Percentiles rank a stretch among this genome's conserved stretches.
phyloP scores from a whole-genome alignment of 1,139 yeast genomes.

The Magnusiomyces ingens region DNA sequence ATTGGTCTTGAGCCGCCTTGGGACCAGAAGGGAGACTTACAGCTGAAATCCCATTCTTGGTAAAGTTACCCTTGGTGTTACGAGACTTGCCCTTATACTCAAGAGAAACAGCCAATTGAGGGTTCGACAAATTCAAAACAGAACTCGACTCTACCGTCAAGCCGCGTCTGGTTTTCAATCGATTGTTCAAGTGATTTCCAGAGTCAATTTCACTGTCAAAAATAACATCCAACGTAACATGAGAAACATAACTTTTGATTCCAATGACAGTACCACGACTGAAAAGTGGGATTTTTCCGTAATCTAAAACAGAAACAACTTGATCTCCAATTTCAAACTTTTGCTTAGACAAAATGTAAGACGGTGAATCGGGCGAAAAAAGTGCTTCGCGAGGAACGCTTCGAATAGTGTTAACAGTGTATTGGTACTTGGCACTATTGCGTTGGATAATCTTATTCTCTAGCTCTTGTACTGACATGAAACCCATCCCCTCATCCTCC shows the following conservation, averaged over 20 bases:
- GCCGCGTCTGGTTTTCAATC: conserved; percentile 73
- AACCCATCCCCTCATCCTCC: conserved; percentile 74
- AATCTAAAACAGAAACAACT: conserved; percentile 74
- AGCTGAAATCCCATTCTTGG: background rate
- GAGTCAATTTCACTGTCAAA: conserved; percentile 80
- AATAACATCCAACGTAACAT: conserved; percentile 56
- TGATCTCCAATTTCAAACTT: conserved; percentile 83
- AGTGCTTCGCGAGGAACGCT: conserved; percentile 86
- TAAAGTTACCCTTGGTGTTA: too few relatives aligned
- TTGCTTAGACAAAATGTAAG: conserved; percentile 67
- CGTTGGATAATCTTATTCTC: conserved; percentile 55
- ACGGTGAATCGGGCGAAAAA: conserved; percentile 67
- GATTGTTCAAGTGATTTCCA: conserved; percentile 76
- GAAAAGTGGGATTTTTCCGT: conserved; percentile 85
- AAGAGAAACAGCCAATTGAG: conserved; percentile 54
- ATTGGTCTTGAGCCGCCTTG: conserved; percentile 4
- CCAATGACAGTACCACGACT: conserved; percentile 90
- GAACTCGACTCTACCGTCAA: conserved; percentile 74
- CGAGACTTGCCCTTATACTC: background rate
- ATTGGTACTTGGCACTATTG: conserved; percentile 20
- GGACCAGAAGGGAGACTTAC: background rate
- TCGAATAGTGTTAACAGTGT: conserved; percentile 43
- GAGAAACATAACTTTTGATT: conserved; percentile 55
- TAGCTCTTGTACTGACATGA: conserved; percentile 56
- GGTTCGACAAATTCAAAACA: conserved; percentile 66